Evolutionary conservation across 371 early-diverging fungal genomes (phyloP).

Genomic region (Smittium culicis): DNA sequence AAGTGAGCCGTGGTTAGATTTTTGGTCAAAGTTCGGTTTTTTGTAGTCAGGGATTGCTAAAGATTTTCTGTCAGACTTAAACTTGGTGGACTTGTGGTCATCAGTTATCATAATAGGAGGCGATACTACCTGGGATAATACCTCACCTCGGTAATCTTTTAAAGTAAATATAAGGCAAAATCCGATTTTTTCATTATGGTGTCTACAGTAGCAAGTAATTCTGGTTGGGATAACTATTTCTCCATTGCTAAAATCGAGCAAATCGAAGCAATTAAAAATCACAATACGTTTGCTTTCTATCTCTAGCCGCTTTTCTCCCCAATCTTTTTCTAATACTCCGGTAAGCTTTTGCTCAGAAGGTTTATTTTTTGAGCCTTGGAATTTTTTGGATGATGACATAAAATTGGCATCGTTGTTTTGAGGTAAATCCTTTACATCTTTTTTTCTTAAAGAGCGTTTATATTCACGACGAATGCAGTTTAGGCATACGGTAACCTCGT

Average conservation of each 20-base stretch:
- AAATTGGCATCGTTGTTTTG: slow-evolving; percentile 18
- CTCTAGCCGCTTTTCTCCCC: slow-evolving; percentile 32
- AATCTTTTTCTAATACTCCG: slow-evolving; percentile 28
- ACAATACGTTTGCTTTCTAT: slow-evolving; percentile 56
- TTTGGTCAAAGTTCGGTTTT: slow-evolving; percentile 21
- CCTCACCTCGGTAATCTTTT: slow-evolving; percentile 46
- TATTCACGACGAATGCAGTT: slow-evolving; percentile 79
- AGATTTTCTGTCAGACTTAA: slow-evolving; percentile 28
- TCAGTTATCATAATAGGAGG: slow-evolving; percentile 93
- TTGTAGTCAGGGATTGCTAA: slow-evolving; percentile 29
- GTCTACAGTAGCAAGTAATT: slow-evolving; percentile 90
- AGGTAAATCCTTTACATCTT: slow-evolving; percentile 25
- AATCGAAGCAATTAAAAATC: slow-evolving; percentile 74
- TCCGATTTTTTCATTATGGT: slow-evolving; percentile 79
- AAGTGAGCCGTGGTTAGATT: background rate
- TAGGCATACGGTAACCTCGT: slow-evolving; percentile 62
- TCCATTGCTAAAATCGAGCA: slow-evolving; percentile 78
- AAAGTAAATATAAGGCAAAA: slow-evolving; percentile 71
- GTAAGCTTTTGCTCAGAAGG: slow-evolving; percentile 11
- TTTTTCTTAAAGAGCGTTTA: slow-evolving; percentile 32
- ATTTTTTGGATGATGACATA: background rate
- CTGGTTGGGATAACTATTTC: slow-evolving; percentile 80
- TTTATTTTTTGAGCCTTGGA: background rate
- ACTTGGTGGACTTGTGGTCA: slow-evolving; percentile 82
- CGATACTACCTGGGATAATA: slow-evolving; percentile 67